Evolutionary conservation across 768 basidiomycete genomes (phyloP), one percentile per base, ranked within the genome.

Genomic region (Agaricus bisporus): DNA sequence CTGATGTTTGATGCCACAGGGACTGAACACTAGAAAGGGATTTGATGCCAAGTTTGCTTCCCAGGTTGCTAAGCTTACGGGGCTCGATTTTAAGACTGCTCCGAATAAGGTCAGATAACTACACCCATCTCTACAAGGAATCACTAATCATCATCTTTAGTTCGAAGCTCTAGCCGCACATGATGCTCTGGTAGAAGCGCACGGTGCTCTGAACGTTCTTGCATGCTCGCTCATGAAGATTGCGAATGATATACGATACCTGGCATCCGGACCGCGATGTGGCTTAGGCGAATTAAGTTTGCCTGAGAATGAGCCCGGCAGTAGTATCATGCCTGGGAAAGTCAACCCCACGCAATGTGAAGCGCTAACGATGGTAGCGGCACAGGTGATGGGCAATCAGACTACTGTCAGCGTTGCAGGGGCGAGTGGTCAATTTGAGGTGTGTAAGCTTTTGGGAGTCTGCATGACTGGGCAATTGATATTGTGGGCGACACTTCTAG

Each of bases 311-410:
- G 97, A 99, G 72, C 97, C 97, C 41, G 97, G 97, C 44, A 95
- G 92, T 64, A 95, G 92, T 55, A 98, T 99, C 73, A 99, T 99
- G 97, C 97, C 95, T 6, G 97, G 97, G 56, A 98, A 99, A 74
- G 97, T 99, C 55, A 99, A 99, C 73, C 97, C 97, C 10, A 99
- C 97, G 4, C 97, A 99, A 67, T 98, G 97, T 61, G 97, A 99
- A 71, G 97, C 97, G 7, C 70, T 98, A 57, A 98, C 97, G 9
- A 98, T 98, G 97, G 93, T 98, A 20, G 91, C 93, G 39, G 94
- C 95, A 0, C 97, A 98, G 69, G 95, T 98, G 4, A 95, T 98
- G 71, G 97, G 97, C 39, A 99, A 98, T 73, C 90, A 98, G 69
- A 94, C 93, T 10, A 71, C 86, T 42, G 91, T 98, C 66, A 89